Evolutionary conservation across 78 protist species (phyloP), one percentile per base, ranked within the genome.

Genomic region (Planoprotostelium fungivorum): DNA sequence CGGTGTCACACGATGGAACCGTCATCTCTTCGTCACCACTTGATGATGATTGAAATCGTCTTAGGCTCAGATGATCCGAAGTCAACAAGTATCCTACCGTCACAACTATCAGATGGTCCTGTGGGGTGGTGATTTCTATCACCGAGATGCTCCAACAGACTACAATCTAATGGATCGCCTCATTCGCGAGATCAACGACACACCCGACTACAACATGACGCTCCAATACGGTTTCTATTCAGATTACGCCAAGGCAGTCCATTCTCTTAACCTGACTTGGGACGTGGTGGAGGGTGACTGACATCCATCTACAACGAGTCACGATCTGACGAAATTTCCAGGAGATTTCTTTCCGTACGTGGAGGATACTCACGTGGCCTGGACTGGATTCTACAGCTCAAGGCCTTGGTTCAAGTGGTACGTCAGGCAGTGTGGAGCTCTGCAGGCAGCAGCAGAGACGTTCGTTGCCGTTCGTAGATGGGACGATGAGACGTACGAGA

Each of bases 331-430:
- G n/a, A n/a, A n/a, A n/a, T n/a, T n/a, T 5, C 10, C 88, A 36
- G 34, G 37, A 36, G 93, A 90, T 63, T 90, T 90, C 86, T 90
- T 86, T 35, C 93, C 93, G 0, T 86, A 63, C 28, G 89, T 87
- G n/a, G 93, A 90, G 38, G 35, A 86, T 29, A 34, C 34, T 0
- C 34, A 38, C 37, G 29, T 37, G 1, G 73, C 86, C 34, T 90
- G 93, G 93, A 90, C 93, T 10, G 93, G 93, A 10, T 90, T 85
- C 39, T 90, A 87, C 84, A 90, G 89, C 0, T 38, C 90, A 31
- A 86, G 89, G 39, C 93, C 93, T 28, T 28, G 38, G 25, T 29
- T 90, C 0, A 90, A 90, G n/a, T 9, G 16, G 36, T 87, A n/a
- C 63, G 35, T 34, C 29, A 31, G 88, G 1, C 37, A 31, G 73